Conservation (phyloP, 805 yeast genomes). For the Zygotorulaspora sp. region DNA sequence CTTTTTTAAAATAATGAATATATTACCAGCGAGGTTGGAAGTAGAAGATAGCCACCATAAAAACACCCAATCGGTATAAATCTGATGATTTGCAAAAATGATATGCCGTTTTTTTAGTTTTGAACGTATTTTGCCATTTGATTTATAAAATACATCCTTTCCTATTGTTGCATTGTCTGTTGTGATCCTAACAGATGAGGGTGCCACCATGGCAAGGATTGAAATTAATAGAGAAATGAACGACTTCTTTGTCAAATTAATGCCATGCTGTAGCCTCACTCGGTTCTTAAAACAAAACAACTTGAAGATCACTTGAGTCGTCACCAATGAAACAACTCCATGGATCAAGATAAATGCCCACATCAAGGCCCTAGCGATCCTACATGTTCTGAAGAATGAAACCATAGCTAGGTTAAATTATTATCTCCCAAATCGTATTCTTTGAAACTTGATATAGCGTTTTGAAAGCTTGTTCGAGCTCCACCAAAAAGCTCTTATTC, state of each 20-base stretch:
- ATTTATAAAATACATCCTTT: conserved; percentile 32
- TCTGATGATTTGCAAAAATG: conserved; percentile 81
- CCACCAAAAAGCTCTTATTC: no score
- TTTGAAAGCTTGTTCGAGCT: no score
- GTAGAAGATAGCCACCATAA: conserved; percentile 80
- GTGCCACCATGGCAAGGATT: conserved; percentile 47
- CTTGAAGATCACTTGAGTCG: conserved; percentile 43
- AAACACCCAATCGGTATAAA: conserved; percentile 88
- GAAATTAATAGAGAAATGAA: conserved; percentile 54
- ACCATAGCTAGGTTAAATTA: no score
- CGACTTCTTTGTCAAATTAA: conserved; percentile 52
- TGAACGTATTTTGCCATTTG: conserved; percentile 24
- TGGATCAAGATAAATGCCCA: conserved; percentile 26
- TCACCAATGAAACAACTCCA: conserved; percentile 44
- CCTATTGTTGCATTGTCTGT: conserved; percentile 40
- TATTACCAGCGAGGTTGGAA: conserved; percentile 54
- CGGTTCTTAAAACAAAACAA: conserved; percentile 24
- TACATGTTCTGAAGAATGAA: conserved; percentile 12
- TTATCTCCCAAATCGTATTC: no score
- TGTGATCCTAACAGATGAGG: conserved; percentile 50
- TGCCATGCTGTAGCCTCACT: conserved; percentile 37
- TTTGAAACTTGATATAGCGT: no score
- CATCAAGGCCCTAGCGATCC: conserved; percentile 15
- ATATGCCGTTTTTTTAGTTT: conserved; percentile 51
- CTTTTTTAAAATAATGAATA: conserved; percentile 75